Conservation (phyloP, 2,329 filamentous ascomycete species). For the Trichoderma sp. region DNA sequence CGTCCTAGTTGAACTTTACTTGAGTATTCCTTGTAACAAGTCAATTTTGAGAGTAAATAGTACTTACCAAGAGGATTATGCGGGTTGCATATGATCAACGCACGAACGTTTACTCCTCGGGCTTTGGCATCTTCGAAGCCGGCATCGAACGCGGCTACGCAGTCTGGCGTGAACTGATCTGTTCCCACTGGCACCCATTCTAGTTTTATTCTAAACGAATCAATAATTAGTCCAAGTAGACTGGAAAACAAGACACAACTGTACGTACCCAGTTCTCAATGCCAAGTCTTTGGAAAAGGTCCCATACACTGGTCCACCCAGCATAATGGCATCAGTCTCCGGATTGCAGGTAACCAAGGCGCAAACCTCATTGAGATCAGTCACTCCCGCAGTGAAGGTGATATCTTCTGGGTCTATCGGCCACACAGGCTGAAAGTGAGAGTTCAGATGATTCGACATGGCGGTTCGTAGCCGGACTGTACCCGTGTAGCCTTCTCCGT, state of each 20-base stretch:
- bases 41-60: too few relatives aligned
- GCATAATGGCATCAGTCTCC: background rate
- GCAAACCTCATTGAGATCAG: background rate
- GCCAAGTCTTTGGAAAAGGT: background rate
- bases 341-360: background rate
- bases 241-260: background rate
- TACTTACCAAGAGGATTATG: constrained; percentile 22
- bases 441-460: background rate
- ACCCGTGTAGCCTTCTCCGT: background rate
- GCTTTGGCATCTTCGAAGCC: background rate
- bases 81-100: constrained; percentile 15
- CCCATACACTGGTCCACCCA: background rate
- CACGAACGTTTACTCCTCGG: constrained; percentile 4
- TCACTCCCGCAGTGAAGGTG: background rate
- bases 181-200: background rate
- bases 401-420: background rate
- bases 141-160: background rate
- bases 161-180: background rate
- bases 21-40: too few relatives aligned
- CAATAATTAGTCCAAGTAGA: too few relatives aligned
- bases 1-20: background rate
- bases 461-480: background rate
- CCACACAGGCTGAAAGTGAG: background rate
- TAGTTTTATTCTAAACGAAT: background rate
- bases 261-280: background rate